A percentile compares a stretch with the other conserved stretches of the same genome.
These are phyloP conservation scores for Cylindricascospora bacillispora DNA, from an alignment of 1,139 yeast species.

Conservation along the genomic window DNA sequence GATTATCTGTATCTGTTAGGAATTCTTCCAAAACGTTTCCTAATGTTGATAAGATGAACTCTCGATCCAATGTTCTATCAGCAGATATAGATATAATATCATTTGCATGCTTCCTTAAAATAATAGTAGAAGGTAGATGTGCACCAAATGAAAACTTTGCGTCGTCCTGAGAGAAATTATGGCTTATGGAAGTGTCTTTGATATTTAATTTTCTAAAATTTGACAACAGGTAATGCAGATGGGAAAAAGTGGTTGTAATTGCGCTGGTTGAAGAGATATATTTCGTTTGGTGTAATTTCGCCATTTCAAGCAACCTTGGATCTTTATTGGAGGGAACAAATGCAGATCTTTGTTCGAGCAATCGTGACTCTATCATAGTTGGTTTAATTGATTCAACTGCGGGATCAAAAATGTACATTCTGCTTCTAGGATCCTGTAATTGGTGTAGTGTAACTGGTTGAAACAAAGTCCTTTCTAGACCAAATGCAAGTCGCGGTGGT, in stretches of 20 bases:
- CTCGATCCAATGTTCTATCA: constrained; percentile 58
- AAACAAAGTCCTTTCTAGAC: constrained; percentile 55
- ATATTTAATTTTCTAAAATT: constrained; percentile 43
- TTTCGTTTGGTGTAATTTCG: constrained; percentile 30
- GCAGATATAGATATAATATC: constrained; percentile 53
- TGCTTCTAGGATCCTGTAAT: constrained; percentile 62
- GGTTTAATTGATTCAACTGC: constrained; percentile 38
- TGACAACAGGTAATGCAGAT: constrained; percentile 58
- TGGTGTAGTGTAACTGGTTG: constrained; percentile 71
- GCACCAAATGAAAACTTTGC: constrained; percentile 28
- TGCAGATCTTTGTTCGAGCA: constrained; percentile 24
- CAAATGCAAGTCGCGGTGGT: constrained; percentile 44
- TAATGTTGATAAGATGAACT: constrained; percentile 57
- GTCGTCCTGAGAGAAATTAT: constrained; percentile 26
- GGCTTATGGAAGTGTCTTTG: constrained; percentile 30
- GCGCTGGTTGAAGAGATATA: constrained; percentile 81
- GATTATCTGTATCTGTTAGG: constrained; percentile 37
- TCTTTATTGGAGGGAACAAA: constrained; percentile 67
- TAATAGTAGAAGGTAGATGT: constrained; percentile 32
- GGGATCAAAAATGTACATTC: constrained; percentile 58
- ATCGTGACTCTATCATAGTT: no score
- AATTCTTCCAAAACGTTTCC: constrained; percentile 72
- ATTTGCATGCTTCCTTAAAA: constrained; percentile 26
- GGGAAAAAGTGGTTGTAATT: constrained; percentile 63
- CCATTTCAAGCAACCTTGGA: constrained; percentile 35